Evolutionary conservation across 2,329 filamentous ascomycete species (phyloP).

Genomic region (Didymella exigua): DNA sequence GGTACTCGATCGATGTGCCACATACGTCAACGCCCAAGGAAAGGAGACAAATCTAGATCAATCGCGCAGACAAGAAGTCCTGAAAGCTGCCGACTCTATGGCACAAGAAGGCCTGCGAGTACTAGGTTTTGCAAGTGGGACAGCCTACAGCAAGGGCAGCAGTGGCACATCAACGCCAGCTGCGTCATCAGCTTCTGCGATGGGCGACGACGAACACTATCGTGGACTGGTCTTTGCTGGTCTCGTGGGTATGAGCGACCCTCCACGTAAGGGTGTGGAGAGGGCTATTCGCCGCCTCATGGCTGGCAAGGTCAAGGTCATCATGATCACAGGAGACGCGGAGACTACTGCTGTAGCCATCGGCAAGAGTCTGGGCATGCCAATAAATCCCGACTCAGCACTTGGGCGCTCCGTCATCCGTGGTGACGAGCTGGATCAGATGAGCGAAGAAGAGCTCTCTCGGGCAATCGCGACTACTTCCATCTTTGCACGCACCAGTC

Average conservation of each 20-base stretch:
- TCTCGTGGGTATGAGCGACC: slow-evolving; percentile 95
- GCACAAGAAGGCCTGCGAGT: slow-evolving; percentile 88
- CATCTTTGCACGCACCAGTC: slow-evolving; percentile 94
- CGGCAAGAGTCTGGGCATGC: slow-evolving; percentile 93
- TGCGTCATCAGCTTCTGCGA: slow-evolving; percentile 27
- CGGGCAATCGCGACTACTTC: slow-evolving; percentile 86
- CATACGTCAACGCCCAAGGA: slow-evolving; percentile 84
- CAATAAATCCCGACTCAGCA: slow-evolving; percentile 67
- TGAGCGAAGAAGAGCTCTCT: slow-evolving; percentile 84
- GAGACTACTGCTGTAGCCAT: slow-evolving; percentile 95
- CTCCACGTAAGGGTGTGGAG: slow-evolving; percentile 86
- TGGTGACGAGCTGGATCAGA: slow-evolving; percentile 90
- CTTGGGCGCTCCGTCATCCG: slow-evolving; percentile 74
- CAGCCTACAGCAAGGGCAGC: slow-evolving; percentile 50
- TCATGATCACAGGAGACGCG: slow-evolving; percentile 98
- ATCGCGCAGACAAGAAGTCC: slow-evolving; percentile 71
- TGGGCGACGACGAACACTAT: slow-evolving; percentile 74
- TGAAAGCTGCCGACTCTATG: slow-evolving; percentile 83
- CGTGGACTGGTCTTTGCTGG: slow-evolving; percentile 86
- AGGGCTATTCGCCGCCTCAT: slow-evolving; percentile 87
- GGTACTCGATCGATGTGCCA: slow-evolving; percentile 84
- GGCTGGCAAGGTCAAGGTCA: slow-evolving; percentile 92
- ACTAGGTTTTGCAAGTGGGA: slow-evolving; percentile 88
- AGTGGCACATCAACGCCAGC: slow-evolving; percentile 43
- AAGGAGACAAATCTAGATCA: slow-evolving; percentile 85